Evolutionary conservation across 2,329 filamentous ascomycete genomes (phyloP).

Genomic region (Didymosphaeria variabile): DNA sequence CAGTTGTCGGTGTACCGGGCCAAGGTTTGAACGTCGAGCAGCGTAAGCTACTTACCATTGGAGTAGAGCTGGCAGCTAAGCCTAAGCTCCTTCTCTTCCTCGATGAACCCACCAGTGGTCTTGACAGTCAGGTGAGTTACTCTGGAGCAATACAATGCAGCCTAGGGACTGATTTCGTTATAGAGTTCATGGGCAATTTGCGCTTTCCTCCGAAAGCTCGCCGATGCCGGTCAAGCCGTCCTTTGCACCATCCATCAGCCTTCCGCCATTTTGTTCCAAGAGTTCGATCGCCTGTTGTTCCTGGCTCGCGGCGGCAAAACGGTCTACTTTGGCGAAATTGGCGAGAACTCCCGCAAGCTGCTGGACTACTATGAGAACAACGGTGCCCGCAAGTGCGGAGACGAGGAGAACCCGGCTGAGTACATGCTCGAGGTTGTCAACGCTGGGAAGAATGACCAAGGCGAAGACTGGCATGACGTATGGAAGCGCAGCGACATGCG

Average conservation of each 20-base stretch:
- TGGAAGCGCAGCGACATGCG: constrained; percentile 46
- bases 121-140: constrained; percentile 62
- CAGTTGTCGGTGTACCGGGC: constrained; percentile 70
- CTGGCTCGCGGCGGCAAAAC: constrained; percentile 78
- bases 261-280: constrained; percentile 89
- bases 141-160: background rate
- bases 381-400: constrained; percentile 69
- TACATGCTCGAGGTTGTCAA: constrained; percentile 70
- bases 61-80: constrained; percentile 55
- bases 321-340: constrained; percentile 83
- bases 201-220: constrained; percentile 84
- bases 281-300: constrained; percentile 82
- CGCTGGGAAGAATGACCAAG: constrained; percentile 38
- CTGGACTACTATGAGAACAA: constrained; percentile 78
- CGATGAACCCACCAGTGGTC: constrained; percentile 80
- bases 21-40: constrained; percentile 68
- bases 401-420: constrained; percentile 77
- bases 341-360: constrained; percentile 70
- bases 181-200: constrained; percentile 67
- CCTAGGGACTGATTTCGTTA: background rate
- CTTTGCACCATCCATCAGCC: constrained; percentile 96
- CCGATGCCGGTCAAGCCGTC: constrained; percentile 80
- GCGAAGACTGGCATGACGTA: constrained; percentile 52
- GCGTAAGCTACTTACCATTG: constrained; percentile 70
- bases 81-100: constrained; percentile 43